Conservation (phyloP, 2,329 filamentous ascomycete genomes). For the Alternaria ventricosa region DNA sequence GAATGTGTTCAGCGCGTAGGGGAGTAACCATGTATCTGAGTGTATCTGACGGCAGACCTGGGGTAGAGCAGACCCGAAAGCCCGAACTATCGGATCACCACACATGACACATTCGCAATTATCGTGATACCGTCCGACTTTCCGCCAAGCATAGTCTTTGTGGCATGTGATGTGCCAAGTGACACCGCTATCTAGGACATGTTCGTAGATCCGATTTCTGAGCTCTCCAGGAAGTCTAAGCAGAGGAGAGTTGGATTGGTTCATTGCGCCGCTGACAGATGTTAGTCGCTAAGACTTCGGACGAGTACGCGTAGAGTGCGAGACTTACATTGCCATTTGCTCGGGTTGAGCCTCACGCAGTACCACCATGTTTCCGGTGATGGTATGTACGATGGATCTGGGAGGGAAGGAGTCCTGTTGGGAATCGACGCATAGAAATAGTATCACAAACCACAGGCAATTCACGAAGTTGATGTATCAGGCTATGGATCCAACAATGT, state of each 20-base stretch:
- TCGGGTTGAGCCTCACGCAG: rapidly evolving
- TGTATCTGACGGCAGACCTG: background rate
- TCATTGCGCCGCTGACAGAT: background rate
- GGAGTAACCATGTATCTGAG: background rate
- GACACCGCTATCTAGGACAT: background rate
- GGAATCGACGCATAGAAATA: background rate
- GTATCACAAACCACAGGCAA: background rate
- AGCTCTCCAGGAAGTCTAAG: background rate
- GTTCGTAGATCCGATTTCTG: rapidly evolving
- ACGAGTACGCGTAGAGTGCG: rapidly evolving
- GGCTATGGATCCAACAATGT: background rate
- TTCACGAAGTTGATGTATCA: rapidly evolving
- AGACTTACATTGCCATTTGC: background rate
- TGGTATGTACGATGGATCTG: rapidly evolving
- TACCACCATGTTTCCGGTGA: background rate
- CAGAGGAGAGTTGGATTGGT: background rate
- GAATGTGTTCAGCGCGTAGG: background rate
- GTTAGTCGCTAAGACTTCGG: background rate
- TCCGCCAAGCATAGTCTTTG: background rate
- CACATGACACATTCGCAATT: background rate
- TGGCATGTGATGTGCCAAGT: background rate
- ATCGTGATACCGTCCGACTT: background rate
- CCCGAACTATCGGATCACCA: background rate
- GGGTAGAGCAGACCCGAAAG: background rate
- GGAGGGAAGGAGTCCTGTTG: background rate